Evolutionary conservation across 2,329 filamentous ascomycete genomes (phyloP).

Genomic region (Verticillium longisporum): DNA sequence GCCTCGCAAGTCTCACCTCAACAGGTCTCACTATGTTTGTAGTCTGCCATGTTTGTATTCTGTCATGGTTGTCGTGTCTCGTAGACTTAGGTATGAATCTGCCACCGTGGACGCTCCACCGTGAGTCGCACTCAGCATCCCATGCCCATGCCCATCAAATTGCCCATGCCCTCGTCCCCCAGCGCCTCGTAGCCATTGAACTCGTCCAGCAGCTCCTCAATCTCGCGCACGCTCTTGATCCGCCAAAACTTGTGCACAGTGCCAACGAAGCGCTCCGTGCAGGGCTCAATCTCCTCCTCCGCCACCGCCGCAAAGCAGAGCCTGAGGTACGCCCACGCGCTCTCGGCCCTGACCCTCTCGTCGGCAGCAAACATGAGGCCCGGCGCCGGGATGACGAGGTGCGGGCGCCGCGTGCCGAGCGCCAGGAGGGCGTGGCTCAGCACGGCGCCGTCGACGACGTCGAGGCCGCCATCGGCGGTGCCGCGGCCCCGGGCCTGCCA

Average conservation of each 20-base stretch:
- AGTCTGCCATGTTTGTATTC: neutral
- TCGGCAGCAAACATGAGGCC: slow-evolving; percentile 70
- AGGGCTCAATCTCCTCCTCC: slow-evolving; percentile 59
- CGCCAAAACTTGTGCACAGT: slow-evolving; percentile 72
- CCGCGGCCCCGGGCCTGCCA: slow-evolving; percentile 29
- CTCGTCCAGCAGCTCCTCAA: slow-evolving; percentile 54
- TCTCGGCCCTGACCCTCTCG: slow-evolving; percentile 44
- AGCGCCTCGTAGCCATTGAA: slow-evolving; percentile 13
- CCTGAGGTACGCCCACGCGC: slow-evolving; percentile 66
- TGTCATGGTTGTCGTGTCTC: neutral
- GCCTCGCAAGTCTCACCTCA: too few species aligned
- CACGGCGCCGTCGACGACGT: slow-evolving; percentile 43
- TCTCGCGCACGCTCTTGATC: slow-evolving; percentile 57
- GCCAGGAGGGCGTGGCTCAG: slow-evolving; percentile 65
- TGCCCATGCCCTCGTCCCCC: slow-evolving; percentile 16
- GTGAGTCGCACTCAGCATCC: slow-evolving; percentile 16
- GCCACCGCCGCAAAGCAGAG: slow-evolving; percentile 80
- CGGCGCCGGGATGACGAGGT: slow-evolving; percentile 62
- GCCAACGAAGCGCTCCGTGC: slow-evolving; percentile 57
- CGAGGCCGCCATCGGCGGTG: slow-evolving; percentile 10
- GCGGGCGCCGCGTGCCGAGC: slow-evolving; percentile 61
- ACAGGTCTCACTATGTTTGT: neutral
- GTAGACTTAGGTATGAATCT: neutral
- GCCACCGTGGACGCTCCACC: neutral
- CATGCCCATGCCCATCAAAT: slow-evolving; percentile 19